Conservation (phyloP, 495 filamentous ascomycete genomes). For the Parathielavia hyrcaniae region DNA sequence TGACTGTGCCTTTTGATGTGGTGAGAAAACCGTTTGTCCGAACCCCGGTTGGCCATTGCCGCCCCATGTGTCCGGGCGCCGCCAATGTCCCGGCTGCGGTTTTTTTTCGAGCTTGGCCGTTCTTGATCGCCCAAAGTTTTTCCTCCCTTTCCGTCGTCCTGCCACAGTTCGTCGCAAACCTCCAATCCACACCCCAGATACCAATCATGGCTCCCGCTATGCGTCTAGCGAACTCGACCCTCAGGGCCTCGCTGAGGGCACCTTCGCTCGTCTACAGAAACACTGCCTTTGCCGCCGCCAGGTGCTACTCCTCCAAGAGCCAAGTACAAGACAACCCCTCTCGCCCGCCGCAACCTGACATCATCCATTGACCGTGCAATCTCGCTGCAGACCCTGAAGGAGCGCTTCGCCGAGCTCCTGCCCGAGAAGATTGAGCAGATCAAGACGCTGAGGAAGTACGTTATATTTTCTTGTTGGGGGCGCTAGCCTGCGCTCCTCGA, state of each 20-base stretch:
- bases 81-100: slow-evolving; percentile 18
- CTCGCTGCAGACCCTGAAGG: slow-evolving; percentile 76
- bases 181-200: slow-evolving; percentile 20
- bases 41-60: slow-evolving; percentile 21
- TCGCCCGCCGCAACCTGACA: slow-evolving; percentile 22
- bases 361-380: slow-evolving; percentile 30
- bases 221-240: slow-evolving; percentile 65
- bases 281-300: slow-evolving; percentile 70
- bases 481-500: neutral
- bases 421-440: slow-evolving; percentile 97
- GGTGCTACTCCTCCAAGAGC: slow-evolving; percentile 86
- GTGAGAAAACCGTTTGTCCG: slow-evolving; percentile 4
- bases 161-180: slow-evolving; percentile 27
- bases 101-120: slow-evolving; percentile 29
- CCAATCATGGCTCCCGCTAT: slow-evolving; percentile 69
- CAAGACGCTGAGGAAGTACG: slow-evolving; percentile 93
- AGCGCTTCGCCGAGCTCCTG: slow-evolving; percentile 92
- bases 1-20: neutral
- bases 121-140: slow-evolving; percentile 25
- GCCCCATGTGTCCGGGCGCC: slow-evolving; percentile 21
- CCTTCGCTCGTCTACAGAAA: slow-evolving; percentile 56
- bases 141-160: slow-evolving; percentile 17
- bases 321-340: slow-evolving; percentile 53
- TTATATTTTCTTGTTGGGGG: slow-evolving; percentile 4
- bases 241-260: slow-evolving; percentile 64